phyloP scores from a whole-genome alignment of 257 asterid genomes.

The Solanum neorickii region DNA sequence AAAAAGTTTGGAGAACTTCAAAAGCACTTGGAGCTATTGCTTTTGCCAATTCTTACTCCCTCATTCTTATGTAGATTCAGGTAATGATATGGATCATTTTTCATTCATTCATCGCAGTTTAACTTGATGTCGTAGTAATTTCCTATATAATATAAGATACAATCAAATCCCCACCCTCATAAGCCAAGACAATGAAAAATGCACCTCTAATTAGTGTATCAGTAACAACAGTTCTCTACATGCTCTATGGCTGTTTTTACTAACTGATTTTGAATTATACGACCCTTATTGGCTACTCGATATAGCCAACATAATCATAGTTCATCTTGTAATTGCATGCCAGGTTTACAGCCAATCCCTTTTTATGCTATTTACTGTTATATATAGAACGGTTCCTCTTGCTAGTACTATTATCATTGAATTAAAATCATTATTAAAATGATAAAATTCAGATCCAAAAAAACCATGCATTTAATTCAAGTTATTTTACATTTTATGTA shows the following conservation, averaged over 20 bases:
- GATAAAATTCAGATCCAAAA: not conserved
- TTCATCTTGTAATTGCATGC: conserved; percentile 78
- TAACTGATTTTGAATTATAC: conserved; percentile 83
- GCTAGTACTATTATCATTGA: not conserved
- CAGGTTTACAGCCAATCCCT: conserved; percentile 88
- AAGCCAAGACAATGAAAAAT: conserved; percentile 64
- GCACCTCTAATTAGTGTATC: conserved; percentile 56
- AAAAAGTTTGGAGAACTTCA: conserved; percentile 64
- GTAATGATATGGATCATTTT: conserved; percentile 4
- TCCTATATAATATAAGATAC: conserved; percentile 38
- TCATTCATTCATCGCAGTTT: not conserved
- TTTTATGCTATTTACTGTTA: not conserved
- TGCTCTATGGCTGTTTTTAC: conserved; percentile 68
- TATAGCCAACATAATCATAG: conserved; percentile 59
- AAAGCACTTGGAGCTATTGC: conserved; percentile 81
- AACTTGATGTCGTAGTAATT: not conserved
- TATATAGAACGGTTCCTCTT: not conserved
- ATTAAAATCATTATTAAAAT: not conserved
- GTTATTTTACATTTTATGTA: not conserved
- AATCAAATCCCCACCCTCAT: conserved; percentile 65
- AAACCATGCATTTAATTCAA: not conserved
- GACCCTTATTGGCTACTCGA: conserved; percentile 87
- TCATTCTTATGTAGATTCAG: conserved; percentile 66
- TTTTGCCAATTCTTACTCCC: conserved; percentile 77
- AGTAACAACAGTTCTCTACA: conserved; percentile 72